These are phyloP conservation scores for Eremothecium coryli DNA, from an alignment of 1,139 yeast genomes.

Conservation along the genomic window DNA sequence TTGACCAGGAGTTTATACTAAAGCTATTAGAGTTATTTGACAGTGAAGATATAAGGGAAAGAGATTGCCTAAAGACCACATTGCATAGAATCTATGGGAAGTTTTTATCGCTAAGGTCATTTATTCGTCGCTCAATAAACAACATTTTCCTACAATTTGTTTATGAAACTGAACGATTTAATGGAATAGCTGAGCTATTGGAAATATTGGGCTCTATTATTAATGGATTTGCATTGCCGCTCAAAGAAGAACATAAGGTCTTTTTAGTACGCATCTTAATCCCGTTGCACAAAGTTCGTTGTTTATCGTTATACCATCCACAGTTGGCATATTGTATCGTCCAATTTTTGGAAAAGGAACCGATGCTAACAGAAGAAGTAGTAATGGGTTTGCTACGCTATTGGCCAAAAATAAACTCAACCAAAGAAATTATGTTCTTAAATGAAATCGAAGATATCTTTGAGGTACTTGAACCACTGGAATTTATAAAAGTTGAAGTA, in stretches of 20 bases:
- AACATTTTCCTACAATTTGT: constrained; percentile 88
- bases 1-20: constrained; percentile 83
- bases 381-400: constrained; percentile 83
- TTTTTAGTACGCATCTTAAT: constrained; percentile 80
- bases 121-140: constrained; percentile 82
- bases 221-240: constrained; percentile 94
- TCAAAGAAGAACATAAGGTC: constrained; percentile 92
- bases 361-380: constrained; percentile 84
- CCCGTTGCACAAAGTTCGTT: constrained; percentile 88
- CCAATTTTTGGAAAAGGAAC: constrained; percentile 92
- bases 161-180: constrained; percentile 91
- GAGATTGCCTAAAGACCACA: constrained; percentile 91
- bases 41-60: constrained; percentile 92
- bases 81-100: constrained; percentile 94
- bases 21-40: constrained; percentile 81
- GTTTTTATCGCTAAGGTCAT: constrained; percentile 80
- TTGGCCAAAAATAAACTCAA: constrained; percentile 96
- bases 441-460: constrained; percentile 95
- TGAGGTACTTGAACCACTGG: constrained; percentile 91
- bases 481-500: constrained; percentile 83
- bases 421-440: constrained; percentile 91
- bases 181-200: constrained; percentile 89
- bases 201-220: constrained; percentile 94
- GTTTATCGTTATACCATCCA: constrained; percentile 84
- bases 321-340: constrained; percentile 95